Conservation (phyloP, 1,284 basidiomycete species). For the Malassezia slooffiae region DNA sequence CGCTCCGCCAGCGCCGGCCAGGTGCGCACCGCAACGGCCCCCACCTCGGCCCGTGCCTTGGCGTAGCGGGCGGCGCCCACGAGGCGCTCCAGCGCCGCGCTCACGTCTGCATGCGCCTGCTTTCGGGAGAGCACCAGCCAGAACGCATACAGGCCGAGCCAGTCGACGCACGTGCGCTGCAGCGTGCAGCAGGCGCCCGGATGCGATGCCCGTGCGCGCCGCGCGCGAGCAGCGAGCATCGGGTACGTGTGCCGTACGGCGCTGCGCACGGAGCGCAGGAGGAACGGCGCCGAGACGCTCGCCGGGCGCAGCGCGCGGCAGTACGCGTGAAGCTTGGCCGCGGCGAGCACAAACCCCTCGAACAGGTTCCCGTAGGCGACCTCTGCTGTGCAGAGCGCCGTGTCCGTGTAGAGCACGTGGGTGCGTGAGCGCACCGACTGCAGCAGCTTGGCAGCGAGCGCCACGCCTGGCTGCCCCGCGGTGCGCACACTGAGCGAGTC, state of each 20-base stretch:
- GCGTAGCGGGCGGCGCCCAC: not conserved
- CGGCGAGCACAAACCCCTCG: conserved; percentile 70
- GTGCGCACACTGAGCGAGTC: conserved; percentile 46
- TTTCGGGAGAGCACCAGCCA: conserved; percentile 5
- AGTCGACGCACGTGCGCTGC: conserved; percentile 18
- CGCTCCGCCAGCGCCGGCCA: not conserved
- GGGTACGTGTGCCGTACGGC: conserved; percentile 17
- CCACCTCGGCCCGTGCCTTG: not conserved
- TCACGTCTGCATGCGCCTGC: not conserved
- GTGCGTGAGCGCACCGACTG: conserved; percentile 17
- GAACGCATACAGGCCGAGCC: conserved; percentile 26
- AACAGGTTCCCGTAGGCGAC: conserved; percentile 71
- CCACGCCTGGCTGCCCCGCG: conserved; percentile 24
- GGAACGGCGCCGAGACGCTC: conserved; percentile 1
- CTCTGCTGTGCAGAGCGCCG: conserved; percentile 57
- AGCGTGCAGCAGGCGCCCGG: conserved; percentile 13
- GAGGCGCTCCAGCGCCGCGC: not conserved
- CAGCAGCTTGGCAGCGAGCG: conserved; percentile 36
- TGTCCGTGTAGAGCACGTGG: conserved; percentile 68
- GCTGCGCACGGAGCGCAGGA: conserved; percentile 13
- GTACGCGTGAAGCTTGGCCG: conserved; percentile 80
- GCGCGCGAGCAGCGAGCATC: conserved; percentile 15
- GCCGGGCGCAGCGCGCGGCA: conserved; percentile 52
- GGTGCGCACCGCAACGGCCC: not conserved
- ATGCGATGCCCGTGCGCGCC: conserved; percentile 8